Evolutionary conservation across 306 rosid species (phyloP), one percentile per base, ranked within the genome.

Genomic region (Inga leiocalycina): DNA sequence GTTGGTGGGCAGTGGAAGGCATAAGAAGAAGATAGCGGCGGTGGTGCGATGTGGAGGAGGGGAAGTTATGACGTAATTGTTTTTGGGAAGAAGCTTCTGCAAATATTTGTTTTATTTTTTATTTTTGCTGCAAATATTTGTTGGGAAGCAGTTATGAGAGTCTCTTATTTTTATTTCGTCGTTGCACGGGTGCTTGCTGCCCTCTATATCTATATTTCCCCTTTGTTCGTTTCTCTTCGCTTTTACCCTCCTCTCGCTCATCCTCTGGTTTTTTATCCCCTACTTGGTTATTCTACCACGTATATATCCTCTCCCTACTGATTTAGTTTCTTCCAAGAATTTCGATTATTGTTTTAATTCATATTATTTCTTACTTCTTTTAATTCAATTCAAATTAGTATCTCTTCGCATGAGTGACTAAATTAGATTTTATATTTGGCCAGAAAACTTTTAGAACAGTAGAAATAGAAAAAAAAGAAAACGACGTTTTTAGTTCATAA

Each of bases 181-280:
- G 72, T 85, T 52, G 92, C 96, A 91, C 91, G 97, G 97, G 84
- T 89, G 95, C 90, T 85, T 83, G 88, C 79, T 81, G 77, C 78
- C 77, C 80, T 61, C 68, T 64, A 81, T 71, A 10, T 16, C 22
- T 52, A 17, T 52, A 4, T 76, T 78, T 71, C 85, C 52, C 81
- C 82, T 86, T 35, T 46, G 82, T 79, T 8, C 49, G 82, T 65
- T 79, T 85, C 79, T 82, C 74, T 56, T 81, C 79, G 79, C 46
- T 79, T 52, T 64, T 75, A 37, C 24, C 71, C 80, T 76, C 71
- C 34, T 10, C 64, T 56, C 9, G 17, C 17, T 17, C 17, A 16
- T 6, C n/a, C 19, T 49, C 52, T 48, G 4, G 0, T 14, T 49
- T 52, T 52, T 52, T 51, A 15, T 51, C 57, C 20, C 17, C 5